Base-by-base conservation (phyloP, 1,139 yeast genomes). In the Blastobotrys apis region DNA sequence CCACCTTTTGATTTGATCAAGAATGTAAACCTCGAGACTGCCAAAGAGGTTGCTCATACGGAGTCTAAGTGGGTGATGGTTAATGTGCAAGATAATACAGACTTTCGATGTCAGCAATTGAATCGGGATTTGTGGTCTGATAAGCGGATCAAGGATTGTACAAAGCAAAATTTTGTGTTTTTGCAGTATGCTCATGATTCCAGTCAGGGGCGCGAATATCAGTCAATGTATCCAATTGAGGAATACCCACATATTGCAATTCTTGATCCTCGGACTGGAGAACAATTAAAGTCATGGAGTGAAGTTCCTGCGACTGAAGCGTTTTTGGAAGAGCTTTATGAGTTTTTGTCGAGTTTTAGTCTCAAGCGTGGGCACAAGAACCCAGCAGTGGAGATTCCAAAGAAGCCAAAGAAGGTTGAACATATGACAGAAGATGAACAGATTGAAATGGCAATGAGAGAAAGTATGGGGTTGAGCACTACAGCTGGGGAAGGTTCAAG, bases 51-150 rank as follows among this genome's bases (percentile, higher is more conserved):
- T 51, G 97, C 95, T 1, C 74, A 81, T 47, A 67, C 65, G 37
- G 73, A 72, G 45, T 70, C 77, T 48, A 86, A 83, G 64, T 90
- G 97, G 97, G 73, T 94, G 15, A 67, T 94, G 55, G 73, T 92
- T 26, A 94, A 92, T 60, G 78, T 94, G 39, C 98, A 94, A 63
- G 94, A 92, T 57, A 69, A 80, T 17, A 69, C 83, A 1, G 94
- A 87, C 57, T 94, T 94, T 59, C 78, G 78, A 53, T 90, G 97
- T 58, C 98, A 92, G 61, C 81, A 84, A 26, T 67, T 94, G 45
- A 94, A 94, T 65, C 74, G 98, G 48, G 99, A 94, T 64, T 78
- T 94, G 53, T 94, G 97, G 97, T 79, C 94, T 19, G 75, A 82
- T 45, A 55, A 66, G n/a, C 71, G 72, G 2, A 74, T 94, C 15